Evolutionary conservation across 495 filamentous ascomycete species (phyloP), one percentile per base, ranked within the genome.

Genomic region (Immersiella caudata): DNA sequence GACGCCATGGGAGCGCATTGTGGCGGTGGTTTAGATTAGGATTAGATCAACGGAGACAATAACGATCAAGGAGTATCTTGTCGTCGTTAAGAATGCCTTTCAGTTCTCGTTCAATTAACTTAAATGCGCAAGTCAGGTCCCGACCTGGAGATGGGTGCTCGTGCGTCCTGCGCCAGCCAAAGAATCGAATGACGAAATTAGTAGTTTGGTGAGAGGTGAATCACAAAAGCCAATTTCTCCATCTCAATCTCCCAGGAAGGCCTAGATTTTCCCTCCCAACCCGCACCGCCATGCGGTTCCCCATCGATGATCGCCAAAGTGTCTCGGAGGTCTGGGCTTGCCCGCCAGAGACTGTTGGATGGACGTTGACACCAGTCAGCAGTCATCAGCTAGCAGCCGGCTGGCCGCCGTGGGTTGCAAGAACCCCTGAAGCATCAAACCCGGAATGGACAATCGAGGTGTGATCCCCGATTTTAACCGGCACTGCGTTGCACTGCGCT

Each of bases 1-100:
- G 33, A 12, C 33, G 5, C 36, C 46, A 20, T 49, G 60, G 60
- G 46, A 67, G 36, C 52, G 49, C 68, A 70, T 70, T 27, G 59
- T 25, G 60, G 50, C 21, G 29, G 29, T 8, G 29, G 3, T 3
- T 46, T 46, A 14, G 40, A 46, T 46, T 33, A 33, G 29, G 16
- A 14, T 46, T 46, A 46, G 40, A 46, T 46, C 11, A 46, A 46
- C 5, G 40, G 29, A 33, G 29, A 33, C 8, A 33, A 33, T 33
- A 33, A 33, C 3, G 4, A 8, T 33, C 29, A 33, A 33, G 29
- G 29, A 33, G 4, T 33, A 8, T 8, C 8, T 33, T 33, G 29
- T 3, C 29, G 29, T 33, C 4, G 29, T 33, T 33, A 8, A 3
- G 29, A 33, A 33, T 33, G 29, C 29, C 29, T 18, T 46, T 46